phyloP scores from a whole-genome alignment of 352 stramenopile genomes.

The Phytophthora idaei region DNA sequence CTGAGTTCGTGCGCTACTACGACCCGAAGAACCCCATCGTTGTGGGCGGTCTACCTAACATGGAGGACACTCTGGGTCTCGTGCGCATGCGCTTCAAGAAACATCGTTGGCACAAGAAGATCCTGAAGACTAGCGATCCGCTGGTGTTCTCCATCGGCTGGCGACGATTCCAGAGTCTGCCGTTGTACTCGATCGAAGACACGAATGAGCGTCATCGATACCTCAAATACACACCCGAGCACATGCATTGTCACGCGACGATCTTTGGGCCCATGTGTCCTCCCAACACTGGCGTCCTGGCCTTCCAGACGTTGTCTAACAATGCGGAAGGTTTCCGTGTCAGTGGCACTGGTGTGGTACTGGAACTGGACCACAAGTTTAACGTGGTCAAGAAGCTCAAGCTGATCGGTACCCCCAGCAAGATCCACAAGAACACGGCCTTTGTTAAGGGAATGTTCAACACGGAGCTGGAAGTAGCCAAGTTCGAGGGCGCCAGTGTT shows the following conservation, averaged over 20 bases:
- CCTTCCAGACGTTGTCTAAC: constrained; percentile 95
- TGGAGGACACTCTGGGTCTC: constrained; percentile 95
- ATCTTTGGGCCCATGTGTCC: constrained; percentile 97
- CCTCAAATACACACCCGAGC: constrained; percentile 99
- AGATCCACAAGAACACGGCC: constrained; percentile 99
- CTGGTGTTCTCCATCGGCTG: constrained; percentile 99
- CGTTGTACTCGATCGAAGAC: constrained; percentile 99
- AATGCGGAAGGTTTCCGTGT: constrained; percentile 96
- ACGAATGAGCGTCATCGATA: constrained; percentile 96
- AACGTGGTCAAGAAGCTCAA: constrained; percentile 99
- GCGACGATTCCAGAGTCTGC: constrained; percentile 98
- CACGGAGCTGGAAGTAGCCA: constrained; percentile 94
- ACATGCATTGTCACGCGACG: constrained; percentile 99
- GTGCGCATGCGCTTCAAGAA: constrained; percentile 98
- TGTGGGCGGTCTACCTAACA: constrained; percentile 95
- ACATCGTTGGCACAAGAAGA: constrained; percentile 98
- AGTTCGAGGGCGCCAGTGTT: constrained; percentile 97
- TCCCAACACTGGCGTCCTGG: constrained; percentile 97
- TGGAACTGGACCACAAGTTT: constrained; percentile 98
- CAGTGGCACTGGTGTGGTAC: constrained; percentile 95
- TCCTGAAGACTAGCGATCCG: constrained; percentile 98
- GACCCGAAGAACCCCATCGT: constrained; percentile 88
- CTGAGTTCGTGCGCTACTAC: constrained; percentile 96
- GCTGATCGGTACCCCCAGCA: constrained; percentile 97
- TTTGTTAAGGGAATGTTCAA: constrained; percentile 99